A percentile compares a stretch with the other conserved stretches of the same genome.
phyloP scores from a whole-genome alignment of 345 rosid genomes.

The Camelina hispida region DNA sequence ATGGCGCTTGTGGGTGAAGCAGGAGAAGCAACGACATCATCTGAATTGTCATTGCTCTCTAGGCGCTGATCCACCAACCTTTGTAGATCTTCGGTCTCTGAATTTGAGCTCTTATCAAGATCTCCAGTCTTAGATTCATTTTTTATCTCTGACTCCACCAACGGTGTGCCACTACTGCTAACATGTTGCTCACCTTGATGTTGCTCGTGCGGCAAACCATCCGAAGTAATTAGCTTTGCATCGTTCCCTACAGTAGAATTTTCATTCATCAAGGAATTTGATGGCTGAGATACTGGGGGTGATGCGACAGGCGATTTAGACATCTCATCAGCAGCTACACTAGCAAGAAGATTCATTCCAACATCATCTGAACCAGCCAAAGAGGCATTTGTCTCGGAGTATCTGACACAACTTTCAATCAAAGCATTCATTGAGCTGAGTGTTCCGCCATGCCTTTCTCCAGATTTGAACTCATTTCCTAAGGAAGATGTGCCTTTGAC shows the following conservation, averaged over 20 bases:
- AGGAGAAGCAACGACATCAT: constrained; percentile 31
- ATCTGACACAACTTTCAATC: constrained; percentile 85
- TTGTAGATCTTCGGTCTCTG: constrained; percentile 46
- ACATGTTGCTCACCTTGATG: constrained; percentile 37
- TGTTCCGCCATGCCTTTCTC: constrained; percentile 62
- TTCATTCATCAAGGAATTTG: constrained; percentile 46
- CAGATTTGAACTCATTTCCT: constrained; percentile 55
- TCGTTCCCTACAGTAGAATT: constrained; percentile 48
- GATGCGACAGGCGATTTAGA: constrained; percentile 62
- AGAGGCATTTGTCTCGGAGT: constrained; percentile 60
- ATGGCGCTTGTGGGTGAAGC: constrained; percentile 30
- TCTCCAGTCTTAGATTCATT: constrained; percentile 39
- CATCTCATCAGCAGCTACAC: constrained; percentile 92
- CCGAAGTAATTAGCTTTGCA: neutral
- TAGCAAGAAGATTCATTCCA: constrained; percentile 97
- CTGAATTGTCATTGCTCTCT: constrained; percentile 54
- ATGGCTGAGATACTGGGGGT: constrained; percentile 56
- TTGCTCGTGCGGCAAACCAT: neutral
- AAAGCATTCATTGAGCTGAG: constrained; percentile 80
- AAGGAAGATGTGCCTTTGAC: constrained; percentile 51
- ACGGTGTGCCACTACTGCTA: constrained; percentile 32
- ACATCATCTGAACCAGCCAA: constrained; percentile 72
- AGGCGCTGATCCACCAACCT: constrained; percentile 48
- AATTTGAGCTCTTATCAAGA: constrained; percentile 43
- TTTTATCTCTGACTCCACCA: constrained; percentile 43